Evolutionary conservation across 257 asterid species (phyloP), one percentile per base, ranked within the genome.

Genomic region (Solanum acaule): DNA sequence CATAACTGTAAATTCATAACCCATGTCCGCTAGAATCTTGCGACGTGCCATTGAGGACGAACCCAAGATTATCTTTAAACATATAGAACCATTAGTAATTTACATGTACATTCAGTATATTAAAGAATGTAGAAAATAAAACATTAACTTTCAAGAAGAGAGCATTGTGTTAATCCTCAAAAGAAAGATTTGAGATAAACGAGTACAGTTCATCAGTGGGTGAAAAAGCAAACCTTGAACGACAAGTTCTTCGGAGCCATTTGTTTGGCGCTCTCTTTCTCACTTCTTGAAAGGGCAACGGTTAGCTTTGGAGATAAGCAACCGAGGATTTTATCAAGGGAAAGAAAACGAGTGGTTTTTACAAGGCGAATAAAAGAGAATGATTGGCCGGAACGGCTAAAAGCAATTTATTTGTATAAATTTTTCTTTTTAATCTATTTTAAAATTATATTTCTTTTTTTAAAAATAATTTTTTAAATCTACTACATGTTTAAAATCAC

Each of bases 21-120:
- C 98, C 98, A 95, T 96, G 88, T 93, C 98, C 16, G 93, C 87
- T 20, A 96, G 92, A 93, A 96, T 94, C 88, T 90, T 88, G 7
- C 93, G 93, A 85, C 98, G 96, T 81, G 98, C 95, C 91, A 89
- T 88, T 76, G 99, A 95, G 83, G 98, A 93, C 18, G 99, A 95
- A 37, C 99, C 99, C 90, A 96, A 76, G n/a, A 94, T 96, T 87
- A 95, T 90, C 98, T 96, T 90, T 42, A 86, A 73, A 88, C 15
- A 25, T 42, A 38, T 18, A 16, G 25, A 67, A 89, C 46, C 20
- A 27, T 40, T 16, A 86, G 49, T 67, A 44, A 27, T 23, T 70
- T 22, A 81, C n/a, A n/a, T n/a, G n/a, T n/a, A n/a, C n/a, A n/a
- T n/a, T n/a, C n/a, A 40, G 59, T 67, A 14, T 44, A n/a, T 37